Conservation (phyloP, 352 stramenopile genomes). For the Albugo laibachii region DNA sequence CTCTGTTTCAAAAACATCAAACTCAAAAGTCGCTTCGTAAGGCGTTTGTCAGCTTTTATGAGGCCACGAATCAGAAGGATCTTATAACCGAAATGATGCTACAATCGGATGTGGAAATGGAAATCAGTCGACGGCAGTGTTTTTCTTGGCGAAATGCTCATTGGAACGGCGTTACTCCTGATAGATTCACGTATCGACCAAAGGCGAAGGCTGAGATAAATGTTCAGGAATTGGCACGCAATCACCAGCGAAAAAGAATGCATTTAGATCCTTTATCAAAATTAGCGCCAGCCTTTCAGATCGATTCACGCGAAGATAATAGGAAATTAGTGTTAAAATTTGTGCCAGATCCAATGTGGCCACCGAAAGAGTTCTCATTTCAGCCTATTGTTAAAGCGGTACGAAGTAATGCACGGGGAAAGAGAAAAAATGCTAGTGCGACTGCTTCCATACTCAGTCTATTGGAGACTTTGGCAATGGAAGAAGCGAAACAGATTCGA, state of each 20-base stretch:
- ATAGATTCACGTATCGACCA: slow-evolving; percentile 20
- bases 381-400: slow-evolving; percentile 26
- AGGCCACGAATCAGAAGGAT: slow-evolving; percentile 13
- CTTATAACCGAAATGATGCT: slow-evolving; percentile 39
- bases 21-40: slow-evolving; percentile 9
- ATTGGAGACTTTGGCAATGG: slow-evolving; percentile 2
- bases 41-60: slow-evolving; percentile 22
- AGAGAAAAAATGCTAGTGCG: slow-evolving; percentile 36
- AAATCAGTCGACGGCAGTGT: slow-evolving; percentile 46
- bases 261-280: slow-evolving; percentile 6
- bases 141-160: slow-evolving; percentile 54
- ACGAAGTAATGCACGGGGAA: slow-evolving; percentile 17
- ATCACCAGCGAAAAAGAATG: slow-evolving; percentile 7
- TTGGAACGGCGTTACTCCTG: slow-evolving; percentile 30
- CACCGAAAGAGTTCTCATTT: slow-evolving; percentile 48
- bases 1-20: background rate
- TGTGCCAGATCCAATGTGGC: slow-evolving; percentile 48
- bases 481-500: slow-evolving; percentile 17
- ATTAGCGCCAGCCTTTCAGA: background rate
- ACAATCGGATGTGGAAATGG: slow-evolving; percentile 53
- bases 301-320: slow-evolving; percentile 8
- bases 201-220: background rate
- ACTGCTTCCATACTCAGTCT: no score
- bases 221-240: background rate
- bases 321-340: background rate